Evolutionary conservation across 2,329 filamentous ascomycete genomes (phyloP).

Genomic region (Aspergillus fructus): DNA sequence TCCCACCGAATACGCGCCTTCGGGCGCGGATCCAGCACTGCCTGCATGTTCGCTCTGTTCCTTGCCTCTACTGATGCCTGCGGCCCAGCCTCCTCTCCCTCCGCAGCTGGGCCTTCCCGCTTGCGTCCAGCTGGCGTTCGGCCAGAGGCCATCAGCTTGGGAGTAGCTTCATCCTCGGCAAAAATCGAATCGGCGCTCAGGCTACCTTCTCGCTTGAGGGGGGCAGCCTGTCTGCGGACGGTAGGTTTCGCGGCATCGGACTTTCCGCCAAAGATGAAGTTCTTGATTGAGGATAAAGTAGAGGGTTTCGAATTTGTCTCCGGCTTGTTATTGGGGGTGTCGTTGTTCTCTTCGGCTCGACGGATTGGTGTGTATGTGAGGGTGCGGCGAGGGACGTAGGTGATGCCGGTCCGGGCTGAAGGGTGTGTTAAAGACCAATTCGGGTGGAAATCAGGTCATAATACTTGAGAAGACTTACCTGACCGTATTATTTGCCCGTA

Average conservation of each 20-base stretch:
- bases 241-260: slow-evolving; percentile 27
- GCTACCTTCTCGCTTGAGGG: slow-evolving; percentile 35
- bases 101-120: slow-evolving; percentile 14
- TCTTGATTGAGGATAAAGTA: slow-evolving; percentile 35
- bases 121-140: slow-evolving; percentile 27
- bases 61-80: slow-evolving; percentile 32
- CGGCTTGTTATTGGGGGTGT: slow-evolving; percentile 18
- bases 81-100: slow-evolving; percentile 12
- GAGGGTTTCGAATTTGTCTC: slow-evolving; percentile 21
- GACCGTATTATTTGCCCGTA: slow-evolving; percentile 40
- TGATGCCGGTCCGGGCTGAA: slow-evolving; percentile 33
- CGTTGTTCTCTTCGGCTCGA: slow-evolving; percentile 28
- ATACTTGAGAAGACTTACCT: slow-evolving; percentile 26
- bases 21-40: slow-evolving; percentile 73
- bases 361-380: slow-evolving; percentile 32
- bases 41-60: slow-evolving; percentile 57
- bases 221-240: slow-evolving; percentile 27
- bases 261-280: slow-evolving; percentile 32
- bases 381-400: slow-evolving; percentile 37
- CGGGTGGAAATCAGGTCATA: not conserved
- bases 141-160: slow-evolving; percentile 26
- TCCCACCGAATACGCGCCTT: slow-evolving; percentile 71
- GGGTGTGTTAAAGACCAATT: not conserved
- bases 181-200: slow-evolving; percentile 43
- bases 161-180: slow-evolving; percentile 34